Evolutionary conservation across 768 basidiomycete genomes (phyloP).

Genomic region (Russula earlei): DNA sequence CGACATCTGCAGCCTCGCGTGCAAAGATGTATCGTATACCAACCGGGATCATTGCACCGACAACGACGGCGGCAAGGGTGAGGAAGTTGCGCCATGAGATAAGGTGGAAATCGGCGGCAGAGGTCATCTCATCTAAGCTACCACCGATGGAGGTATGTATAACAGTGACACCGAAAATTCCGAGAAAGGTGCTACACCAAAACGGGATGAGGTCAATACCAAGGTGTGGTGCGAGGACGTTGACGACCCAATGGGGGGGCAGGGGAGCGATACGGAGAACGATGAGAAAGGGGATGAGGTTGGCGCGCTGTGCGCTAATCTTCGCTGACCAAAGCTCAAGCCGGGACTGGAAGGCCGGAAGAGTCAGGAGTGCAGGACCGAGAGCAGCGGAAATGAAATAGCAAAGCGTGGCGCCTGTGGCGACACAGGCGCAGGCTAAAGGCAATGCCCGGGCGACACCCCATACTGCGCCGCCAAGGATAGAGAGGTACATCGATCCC

Average conservation of each 20-base stretch:
- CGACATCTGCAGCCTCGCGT: conserved; percentile 40
- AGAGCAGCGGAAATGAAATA: conserved; percentile 88
- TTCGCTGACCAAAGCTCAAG: conserved; percentile 77
- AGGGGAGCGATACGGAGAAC: conserved; percentile 91
- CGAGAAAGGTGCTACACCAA: conserved; percentile 85
- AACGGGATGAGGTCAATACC: conserved; percentile 80
- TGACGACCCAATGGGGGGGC: conserved; percentile 95
- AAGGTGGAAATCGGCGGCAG: conserved; percentile 85
- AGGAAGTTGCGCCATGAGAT: conserved; percentile 89
- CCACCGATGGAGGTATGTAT: conserved; percentile 95
- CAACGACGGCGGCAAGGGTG: conserved; percentile 71
- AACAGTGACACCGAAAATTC: conserved; percentile 82
- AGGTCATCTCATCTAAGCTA: conserved; percentile 92
- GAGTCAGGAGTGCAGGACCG: conserved; percentile 81
- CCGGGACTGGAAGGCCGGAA: conserved; percentile 75
- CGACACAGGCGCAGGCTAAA: conserved; percentile 87
- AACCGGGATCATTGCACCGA: conserved; percentile 91
- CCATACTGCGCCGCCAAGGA: conserved; percentile 93
- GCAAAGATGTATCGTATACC: conserved; percentile 79
- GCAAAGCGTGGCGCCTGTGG: conserved; percentile 83
- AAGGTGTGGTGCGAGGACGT: conserved; percentile 85
- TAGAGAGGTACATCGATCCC: conserved; percentile 96
- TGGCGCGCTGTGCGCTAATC: conserved; percentile 69
- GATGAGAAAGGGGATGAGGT: conserved; percentile 87
- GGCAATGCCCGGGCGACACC: conserved; percentile 79